Evolutionary conservation across 768 basidiomycete species (phyloP).

Genomic region (Pisolithus orientalis): DNA sequence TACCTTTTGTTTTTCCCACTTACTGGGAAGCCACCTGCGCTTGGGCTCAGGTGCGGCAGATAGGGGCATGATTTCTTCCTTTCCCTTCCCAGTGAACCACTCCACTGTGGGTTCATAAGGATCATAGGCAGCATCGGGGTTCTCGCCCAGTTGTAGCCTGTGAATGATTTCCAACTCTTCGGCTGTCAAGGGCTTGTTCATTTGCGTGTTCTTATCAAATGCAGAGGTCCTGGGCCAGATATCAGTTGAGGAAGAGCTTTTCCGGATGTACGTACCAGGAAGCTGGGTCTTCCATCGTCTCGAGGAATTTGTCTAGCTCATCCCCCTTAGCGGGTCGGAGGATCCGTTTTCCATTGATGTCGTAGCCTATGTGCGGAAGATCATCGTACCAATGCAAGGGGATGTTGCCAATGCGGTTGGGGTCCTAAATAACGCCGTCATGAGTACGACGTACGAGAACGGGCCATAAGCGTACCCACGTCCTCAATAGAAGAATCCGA

Average conservation of each 20-base stretch:
- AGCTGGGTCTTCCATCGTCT: conserved; percentile 86
- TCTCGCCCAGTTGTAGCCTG: conserved; percentile 83
- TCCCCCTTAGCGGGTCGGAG: conserved; percentile 92
- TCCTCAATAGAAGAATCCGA: conserved; percentile 92
- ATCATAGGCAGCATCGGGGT: conserved; percentile 84
- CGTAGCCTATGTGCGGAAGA: conserved; percentile 97
- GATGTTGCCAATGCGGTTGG: conserved; percentile 92
- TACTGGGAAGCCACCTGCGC: conserved; percentile 92
- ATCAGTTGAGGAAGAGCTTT: background rate
- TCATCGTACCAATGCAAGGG: conserved; percentile 99
- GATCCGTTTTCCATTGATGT: conserved; percentile 90
- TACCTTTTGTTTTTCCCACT: conserved; percentile 99
- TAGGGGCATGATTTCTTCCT: conserved; percentile 91
- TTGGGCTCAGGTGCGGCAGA: conserved; percentile 92
- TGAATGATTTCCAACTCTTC: conserved; percentile 95
- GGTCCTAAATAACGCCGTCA: conserved; percentile 46
- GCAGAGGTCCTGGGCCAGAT: conserved; percentile 67
- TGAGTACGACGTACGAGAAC: background rate
- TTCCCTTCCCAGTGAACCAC: conserved; percentile 96
- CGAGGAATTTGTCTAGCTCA: conserved; percentile 93
- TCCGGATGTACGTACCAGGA: conserved; percentile 59
- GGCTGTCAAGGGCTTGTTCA: conserved; percentile 77
- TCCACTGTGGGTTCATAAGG: conserved; percentile 92
- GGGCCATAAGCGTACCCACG: conserved; percentile 37
- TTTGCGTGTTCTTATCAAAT: conserved; percentile 82